Conservation (phyloP, 108 stramenopile genomes). For the Skeletonema menzelii region DNA sequence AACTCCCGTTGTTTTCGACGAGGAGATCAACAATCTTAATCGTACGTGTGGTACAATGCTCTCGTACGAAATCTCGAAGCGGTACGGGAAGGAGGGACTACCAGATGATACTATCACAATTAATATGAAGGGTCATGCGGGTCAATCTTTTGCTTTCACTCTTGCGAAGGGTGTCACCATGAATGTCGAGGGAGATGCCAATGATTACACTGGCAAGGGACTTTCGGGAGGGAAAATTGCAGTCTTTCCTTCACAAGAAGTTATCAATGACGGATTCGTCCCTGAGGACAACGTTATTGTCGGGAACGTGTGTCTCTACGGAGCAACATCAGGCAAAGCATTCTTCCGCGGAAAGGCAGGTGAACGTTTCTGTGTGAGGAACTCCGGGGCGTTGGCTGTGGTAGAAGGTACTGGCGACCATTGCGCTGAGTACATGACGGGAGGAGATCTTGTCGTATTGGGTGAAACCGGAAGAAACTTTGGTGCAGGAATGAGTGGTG, state of each 20-base stretch:
- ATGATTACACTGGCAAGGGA: constrained; percentile 96
- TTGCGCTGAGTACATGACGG: constrained; percentile 99
- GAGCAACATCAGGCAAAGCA: constrained; percentile 94
- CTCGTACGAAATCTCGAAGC: constrained; percentile 88
- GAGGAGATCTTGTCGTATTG: constrained; percentile 90
- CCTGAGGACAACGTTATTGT: constrained; percentile 93
- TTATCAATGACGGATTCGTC: constrained; percentile 77
- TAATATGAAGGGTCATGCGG: constrained; percentile 91
- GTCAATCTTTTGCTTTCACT: constrained; percentile 94
- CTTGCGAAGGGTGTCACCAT: constrained; percentile 95
- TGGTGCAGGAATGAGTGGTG: constrained; percentile 99
- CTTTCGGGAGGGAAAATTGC: constrained; percentile 96
- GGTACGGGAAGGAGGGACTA: constrained; percentile 90
- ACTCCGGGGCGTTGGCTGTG: constrained; percentile 95
- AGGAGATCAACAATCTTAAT: constrained; percentile 87
- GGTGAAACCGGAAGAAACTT: constrained; percentile 97
- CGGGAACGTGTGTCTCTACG: constrained; percentile 96
- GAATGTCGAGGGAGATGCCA: constrained; percentile 94
- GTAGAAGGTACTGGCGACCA: constrained; percentile 98
- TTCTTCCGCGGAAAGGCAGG: constrained; percentile 97
- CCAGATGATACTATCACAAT: constrained; percentile 95
- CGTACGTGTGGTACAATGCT: constrained; percentile 96
- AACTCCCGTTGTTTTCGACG: constrained; percentile 81
- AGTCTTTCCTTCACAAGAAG: constrained; percentile 71
- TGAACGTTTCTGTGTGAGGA: constrained; percentile 98